Percentiles rank a stretch among this genome's conserved stretches.
phyloP scores from a whole-genome alignment of 2,329 filamentous ascomycete species.

The Fusarium tanahbumbuense region DNA sequence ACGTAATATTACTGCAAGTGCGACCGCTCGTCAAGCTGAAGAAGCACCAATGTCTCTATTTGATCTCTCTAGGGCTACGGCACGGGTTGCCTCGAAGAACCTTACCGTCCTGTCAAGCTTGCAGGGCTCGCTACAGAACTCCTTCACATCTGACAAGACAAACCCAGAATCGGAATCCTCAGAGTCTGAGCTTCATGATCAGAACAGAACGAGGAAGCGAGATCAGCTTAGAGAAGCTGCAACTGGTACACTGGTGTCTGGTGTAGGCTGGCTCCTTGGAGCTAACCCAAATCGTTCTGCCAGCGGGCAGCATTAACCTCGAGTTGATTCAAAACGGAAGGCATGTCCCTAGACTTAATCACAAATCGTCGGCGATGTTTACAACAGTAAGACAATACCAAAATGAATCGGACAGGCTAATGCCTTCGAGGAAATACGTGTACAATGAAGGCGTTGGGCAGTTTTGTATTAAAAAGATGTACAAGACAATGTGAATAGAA shows the following conservation, averaged over 20 bases:
- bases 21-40: slow-evolving; percentile 55
- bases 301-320: slow-evolving; percentile 17
- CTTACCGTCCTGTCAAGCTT: slow-evolving; percentile 66
- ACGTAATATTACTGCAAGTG: slow-evolving; percentile 52
- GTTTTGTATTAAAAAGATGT: neutral
- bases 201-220: slow-evolving; percentile 70
- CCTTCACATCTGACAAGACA: slow-evolving; percentile 26
- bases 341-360: neutral
- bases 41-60: slow-evolving; percentile 74
- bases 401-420: neutral
- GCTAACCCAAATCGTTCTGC: slow-evolving; percentile 55
- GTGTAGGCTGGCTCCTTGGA: slow-evolving; percentile 75
- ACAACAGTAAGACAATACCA: neutral
- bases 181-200: slow-evolving; percentile 45
- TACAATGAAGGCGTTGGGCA: neutral
- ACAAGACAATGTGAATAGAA: neutral
- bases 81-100: slow-evolving; percentile 68
- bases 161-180: slow-evolving; percentile 36
- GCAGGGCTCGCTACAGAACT: slow-evolving; percentile 49
- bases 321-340: too few species aligned
- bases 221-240: slow-evolving; percentile 77
- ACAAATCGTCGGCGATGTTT: neutral
- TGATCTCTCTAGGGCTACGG: slow-evolving; percentile 71
- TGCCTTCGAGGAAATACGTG: neutral
- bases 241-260: slow-evolving; percentile 73